Percentiles rank a stretch among this genome's conserved stretches.
Evolutionary conservation across 2,329 filamentous ascomycete genomes (phyloP).

Genomic region (Epichloe coenophiala): DNA sequence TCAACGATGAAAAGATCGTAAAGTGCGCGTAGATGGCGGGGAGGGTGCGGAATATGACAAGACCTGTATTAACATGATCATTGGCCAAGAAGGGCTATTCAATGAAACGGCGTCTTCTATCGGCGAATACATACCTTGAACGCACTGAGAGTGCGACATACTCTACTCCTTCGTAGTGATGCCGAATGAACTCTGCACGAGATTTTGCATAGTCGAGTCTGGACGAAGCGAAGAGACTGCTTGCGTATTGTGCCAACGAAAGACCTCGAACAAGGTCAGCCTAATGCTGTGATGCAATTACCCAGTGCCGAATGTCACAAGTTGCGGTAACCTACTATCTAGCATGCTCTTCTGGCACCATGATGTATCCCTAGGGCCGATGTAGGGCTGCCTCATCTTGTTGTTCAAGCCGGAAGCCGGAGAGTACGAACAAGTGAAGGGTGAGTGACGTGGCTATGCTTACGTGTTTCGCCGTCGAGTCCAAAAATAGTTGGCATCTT

Average conservation of each 20-base stretch:
- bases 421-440: too few relatives aligned
- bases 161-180: background rate
- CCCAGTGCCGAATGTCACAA: background rate
- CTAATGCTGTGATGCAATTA: background rate
- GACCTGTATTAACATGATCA: constrained; percentile 24
- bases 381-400: too few relatives aligned
- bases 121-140: background rate
- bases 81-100: background rate
- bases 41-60: constrained; percentile 8
- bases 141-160: background rate
- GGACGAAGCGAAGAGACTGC: background rate
- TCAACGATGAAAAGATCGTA: constrained; percentile 67
- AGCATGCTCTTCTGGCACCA: background rate
- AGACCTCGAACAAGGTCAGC: too few relatives aligned
- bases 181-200: background rate
- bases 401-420: too few relatives aligned
- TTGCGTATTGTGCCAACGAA: background rate
- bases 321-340: background rate
- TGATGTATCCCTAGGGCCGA: too few relatives aligned
- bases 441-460: too few relatives aligned
- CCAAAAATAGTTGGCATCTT: too few relatives aligned
- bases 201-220: too few relatives aligned
- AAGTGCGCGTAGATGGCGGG: constrained; percentile 34
- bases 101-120: background rate
- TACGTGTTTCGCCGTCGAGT: too few relatives aligned